Percentiles rank a stretch among this genome's conserved stretches.
Conservation (phyloP, 2,329 filamentous ascomycete genomes). For the Nothophoma quercina region DNA sequence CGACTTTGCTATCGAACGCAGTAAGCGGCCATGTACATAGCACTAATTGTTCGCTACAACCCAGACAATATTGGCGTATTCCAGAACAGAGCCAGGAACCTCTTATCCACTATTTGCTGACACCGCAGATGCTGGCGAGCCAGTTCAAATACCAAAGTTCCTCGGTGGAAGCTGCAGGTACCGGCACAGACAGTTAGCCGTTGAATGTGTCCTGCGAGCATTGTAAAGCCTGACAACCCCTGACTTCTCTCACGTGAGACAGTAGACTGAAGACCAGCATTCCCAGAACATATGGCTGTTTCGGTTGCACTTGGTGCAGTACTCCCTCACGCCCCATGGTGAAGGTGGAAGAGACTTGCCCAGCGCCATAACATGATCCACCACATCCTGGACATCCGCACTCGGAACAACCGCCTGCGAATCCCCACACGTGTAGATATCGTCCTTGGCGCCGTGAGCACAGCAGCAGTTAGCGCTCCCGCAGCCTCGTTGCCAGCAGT, state of each 20-base stretch:
- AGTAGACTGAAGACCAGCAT: not conserved
- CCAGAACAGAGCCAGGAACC: no score
- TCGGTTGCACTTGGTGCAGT: not conserved
- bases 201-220: not conserved
- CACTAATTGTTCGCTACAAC: no score
- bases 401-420: not conserved
- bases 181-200: not conserved
- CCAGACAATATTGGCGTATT: no score
- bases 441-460: constrained; percentile 13
- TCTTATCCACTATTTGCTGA: no score
- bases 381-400: not conserved
- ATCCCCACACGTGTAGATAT: constrained; percentile 8
- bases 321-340: not conserved
- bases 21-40: not conserved
- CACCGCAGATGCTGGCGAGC: no score
- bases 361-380: not conserved
- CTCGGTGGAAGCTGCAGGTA: no score
- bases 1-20: not conserved
- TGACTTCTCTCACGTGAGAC: not conserved
- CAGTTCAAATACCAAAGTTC: no score
- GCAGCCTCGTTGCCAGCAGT: constrained; percentile 28
- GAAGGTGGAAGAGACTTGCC: not conserved
- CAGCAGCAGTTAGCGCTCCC: constrained; percentile 22
- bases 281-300: not conserved
- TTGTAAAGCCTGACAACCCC: not conserved